Conservation (phyloP, 495 filamentous ascomycete genomes). For the Aspergillus baeticus region DNA sequence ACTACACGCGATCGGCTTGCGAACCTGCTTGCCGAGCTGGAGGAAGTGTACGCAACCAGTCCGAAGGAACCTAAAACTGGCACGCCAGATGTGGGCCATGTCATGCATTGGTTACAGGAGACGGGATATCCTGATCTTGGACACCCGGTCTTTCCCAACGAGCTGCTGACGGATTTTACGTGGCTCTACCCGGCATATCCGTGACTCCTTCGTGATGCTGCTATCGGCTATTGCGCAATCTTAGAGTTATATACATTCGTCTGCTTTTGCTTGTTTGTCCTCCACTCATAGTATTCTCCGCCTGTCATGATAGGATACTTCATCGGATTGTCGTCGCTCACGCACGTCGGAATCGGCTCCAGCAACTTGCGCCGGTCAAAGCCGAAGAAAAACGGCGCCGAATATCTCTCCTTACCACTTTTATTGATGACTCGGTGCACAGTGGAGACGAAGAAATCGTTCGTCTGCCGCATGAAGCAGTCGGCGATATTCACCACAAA, state of each 20-base stretch:
- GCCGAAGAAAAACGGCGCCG: neutral
- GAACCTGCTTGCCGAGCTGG: neutral
- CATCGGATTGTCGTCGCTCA: neutral
- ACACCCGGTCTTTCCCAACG: neutral
- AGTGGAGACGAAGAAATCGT: neutral
- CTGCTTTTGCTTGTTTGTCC: conserved; percentile 1
- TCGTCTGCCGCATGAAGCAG: neutral
- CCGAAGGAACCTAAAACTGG: neutral
- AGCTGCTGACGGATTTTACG: neutral
- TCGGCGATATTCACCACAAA: conserved; percentile 1
- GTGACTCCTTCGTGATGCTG: no score
- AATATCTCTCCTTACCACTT: conserved; percentile 2
- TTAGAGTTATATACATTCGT: no score
- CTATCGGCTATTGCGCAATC: no score
- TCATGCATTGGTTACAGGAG: neutral
- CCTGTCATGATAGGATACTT: neutral
- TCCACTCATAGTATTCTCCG: neutral
- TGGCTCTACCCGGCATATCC: neutral
- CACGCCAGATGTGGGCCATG: neutral
- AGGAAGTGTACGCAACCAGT: neutral
- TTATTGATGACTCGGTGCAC: conserved; percentile 3
- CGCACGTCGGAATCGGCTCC: neutral
- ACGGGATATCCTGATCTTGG: neutral
- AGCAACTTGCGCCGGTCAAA: neutral
- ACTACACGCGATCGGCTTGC: neutral